A percentile compares a stretch with the other conserved stretches of the same genome.
Conservation (phyloP, 306 rosid genomes). For the Spatholobus suberectus region DNA sequence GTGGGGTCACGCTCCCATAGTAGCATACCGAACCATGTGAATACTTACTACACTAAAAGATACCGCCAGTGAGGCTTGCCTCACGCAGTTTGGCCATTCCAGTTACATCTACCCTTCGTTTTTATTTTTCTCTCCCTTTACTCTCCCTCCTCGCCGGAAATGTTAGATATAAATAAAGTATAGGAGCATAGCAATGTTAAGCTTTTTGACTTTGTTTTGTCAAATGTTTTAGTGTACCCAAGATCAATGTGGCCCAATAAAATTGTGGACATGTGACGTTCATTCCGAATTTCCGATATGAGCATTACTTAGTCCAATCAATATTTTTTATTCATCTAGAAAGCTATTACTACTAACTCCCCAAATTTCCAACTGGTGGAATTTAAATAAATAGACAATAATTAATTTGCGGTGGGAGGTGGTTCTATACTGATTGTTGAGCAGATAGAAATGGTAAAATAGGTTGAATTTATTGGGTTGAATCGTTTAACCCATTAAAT, state of each 20-base stretch:
- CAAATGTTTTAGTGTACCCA: not conserved
- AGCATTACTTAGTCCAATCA: not conserved
- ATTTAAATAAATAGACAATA: not conserved
- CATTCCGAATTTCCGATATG: not conserved
- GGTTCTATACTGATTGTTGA: not conserved
- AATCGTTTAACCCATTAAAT: not conserved
- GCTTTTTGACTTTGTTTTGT: not conserved
- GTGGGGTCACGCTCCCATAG: slow-evolving; percentile 24
- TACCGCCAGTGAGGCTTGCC: not conserved
- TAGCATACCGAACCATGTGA: not conserved
- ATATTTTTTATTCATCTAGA: not conserved
- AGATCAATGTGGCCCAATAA: slow-evolving; percentile 11
- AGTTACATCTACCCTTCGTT: not conserved
- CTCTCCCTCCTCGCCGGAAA: not conserved
- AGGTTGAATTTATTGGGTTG: not conserved
- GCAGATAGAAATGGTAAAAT: not conserved
- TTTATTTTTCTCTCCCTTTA: not conserved
- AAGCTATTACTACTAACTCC: not conserved
- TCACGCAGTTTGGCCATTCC: not conserved
- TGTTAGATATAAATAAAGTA: not conserved
- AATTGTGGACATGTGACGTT: slow-evolving; percentile 4
- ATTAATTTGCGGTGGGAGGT: not conserved
- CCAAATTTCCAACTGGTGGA: not conserved
- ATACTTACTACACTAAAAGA: not conserved
- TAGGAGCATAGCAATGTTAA: not conserved